Percentiles rank a stretch among this genome's conserved stretches.
phyloP scores from a whole-genome alignment of 2,329 filamentous ascomycete species.

The Colletotrichum noveboracense region DNA sequence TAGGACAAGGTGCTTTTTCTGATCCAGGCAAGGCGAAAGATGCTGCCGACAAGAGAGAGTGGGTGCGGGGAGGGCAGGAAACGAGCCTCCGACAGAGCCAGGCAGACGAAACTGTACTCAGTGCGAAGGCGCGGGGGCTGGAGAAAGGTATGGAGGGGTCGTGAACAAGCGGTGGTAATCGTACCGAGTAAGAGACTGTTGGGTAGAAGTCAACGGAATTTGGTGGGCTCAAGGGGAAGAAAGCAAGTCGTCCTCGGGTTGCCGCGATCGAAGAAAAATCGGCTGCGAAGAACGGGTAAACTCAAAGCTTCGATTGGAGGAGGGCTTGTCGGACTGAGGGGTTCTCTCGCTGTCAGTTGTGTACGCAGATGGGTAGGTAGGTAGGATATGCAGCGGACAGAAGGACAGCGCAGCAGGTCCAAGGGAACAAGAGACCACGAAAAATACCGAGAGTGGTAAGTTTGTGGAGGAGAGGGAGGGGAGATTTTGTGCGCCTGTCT shows the following conservation, averaged over 20 bases:
- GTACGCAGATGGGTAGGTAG: neutral
- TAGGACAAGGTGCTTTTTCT: neutral
- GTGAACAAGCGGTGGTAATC: neutral
- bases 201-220: slow-evolving; percentile 2
- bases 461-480: slow-evolving; percentile 8
- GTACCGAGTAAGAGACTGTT: neutral
- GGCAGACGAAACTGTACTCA: neutral
- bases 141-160: neutral
- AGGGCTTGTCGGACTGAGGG: slow-evolving; percentile 5
- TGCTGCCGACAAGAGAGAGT: neutral
- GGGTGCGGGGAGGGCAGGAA: neutral
- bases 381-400: neutral
- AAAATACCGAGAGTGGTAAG: neutral
- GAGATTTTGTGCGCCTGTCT: slow-evolving; percentile 10
- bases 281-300: slow-evolving; percentile 15
- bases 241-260: slow-evolving; percentile 14
- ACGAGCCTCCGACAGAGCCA: neutral
- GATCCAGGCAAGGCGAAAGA: neutral
- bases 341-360: slow-evolving; percentile 1
- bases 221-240: neutral
- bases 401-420: neutral
- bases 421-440: slow-evolving; percentile 6
- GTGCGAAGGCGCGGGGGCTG: neutral
- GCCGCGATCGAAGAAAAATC: slow-evolving; percentile 19
- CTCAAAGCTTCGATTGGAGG: slow-evolving; percentile 20